phyloP scores from a whole-genome alignment of 441 rosid species.

The Euphorbia celastroides region DNA sequence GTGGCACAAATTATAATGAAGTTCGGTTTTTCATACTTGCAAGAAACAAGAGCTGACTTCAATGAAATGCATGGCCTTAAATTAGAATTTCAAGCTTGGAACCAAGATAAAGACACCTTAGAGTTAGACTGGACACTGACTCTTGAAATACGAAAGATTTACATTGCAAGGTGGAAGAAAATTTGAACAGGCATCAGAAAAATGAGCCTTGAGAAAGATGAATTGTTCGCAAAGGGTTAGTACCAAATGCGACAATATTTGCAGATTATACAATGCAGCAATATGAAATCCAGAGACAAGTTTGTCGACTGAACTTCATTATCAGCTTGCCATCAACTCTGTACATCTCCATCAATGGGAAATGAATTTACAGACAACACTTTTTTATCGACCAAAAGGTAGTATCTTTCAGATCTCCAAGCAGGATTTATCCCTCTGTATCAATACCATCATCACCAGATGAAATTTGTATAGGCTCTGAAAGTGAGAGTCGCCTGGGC shows the following conservation, averaged over 20 bases:
- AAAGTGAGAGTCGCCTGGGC: constrained; percentile 55
- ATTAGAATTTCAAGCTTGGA: background rate
- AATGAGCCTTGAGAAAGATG: constrained; percentile 23
- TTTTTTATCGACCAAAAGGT: constrained; percentile 28
- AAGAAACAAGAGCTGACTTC: background rate
- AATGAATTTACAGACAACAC: constrained; percentile 62
- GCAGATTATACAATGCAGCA: constrained; percentile 49
- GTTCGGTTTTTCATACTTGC: background rate
- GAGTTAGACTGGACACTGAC: background rate
- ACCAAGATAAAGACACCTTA: background rate
- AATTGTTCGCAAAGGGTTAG: constrained; percentile 44
- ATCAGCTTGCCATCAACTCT: constrained; percentile 41
- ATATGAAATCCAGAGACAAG: constrained; percentile 37
- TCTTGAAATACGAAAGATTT: constrained; percentile 14
- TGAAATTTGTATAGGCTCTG: constrained; percentile 82
- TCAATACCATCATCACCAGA: constrained; percentile 66
- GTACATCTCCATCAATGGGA: constrained; percentile 54
- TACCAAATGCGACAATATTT: constrained; percentile 44
- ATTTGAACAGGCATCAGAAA: constrained; percentile 13
- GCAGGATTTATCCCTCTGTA: constrained; percentile 43
- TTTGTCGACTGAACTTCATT: constrained; percentile 42
- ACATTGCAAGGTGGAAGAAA: constrained; percentile 9
- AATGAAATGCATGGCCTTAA: constrained; percentile 3
- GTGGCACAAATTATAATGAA: background rate
- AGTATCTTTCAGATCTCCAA: constrained; percentile 16